These are phyloP conservation scores for Clathrus columnatus DNA, from an alignment of 768 basidiomycete species.

Conservation along the genomic window DNA sequence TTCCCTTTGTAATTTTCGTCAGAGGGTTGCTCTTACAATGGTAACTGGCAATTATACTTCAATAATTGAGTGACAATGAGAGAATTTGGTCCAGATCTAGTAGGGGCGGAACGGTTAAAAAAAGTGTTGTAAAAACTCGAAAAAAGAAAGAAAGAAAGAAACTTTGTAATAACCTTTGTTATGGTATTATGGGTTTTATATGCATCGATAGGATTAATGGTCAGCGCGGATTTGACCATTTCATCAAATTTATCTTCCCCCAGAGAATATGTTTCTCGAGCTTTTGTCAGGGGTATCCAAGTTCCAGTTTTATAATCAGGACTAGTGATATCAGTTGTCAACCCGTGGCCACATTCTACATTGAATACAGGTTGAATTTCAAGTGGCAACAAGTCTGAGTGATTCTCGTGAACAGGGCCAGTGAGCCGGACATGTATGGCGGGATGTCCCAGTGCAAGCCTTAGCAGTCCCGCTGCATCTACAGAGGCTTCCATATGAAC, in stretches of 20 bases:
- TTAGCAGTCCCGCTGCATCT: conserved; percentile 41
- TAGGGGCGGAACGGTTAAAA: too few species aligned
- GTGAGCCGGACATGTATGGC: conserved; percentile 54
- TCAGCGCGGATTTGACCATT: conserved; percentile 52
- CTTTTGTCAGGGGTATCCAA: conserved; percentile 51
- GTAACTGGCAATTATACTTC: not conserved
- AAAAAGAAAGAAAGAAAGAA: not conserved
- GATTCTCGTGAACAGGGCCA: conserved; percentile 21
- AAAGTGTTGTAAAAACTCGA: too few species aligned
- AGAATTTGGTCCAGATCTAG: conserved; percentile 69
- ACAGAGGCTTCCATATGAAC: conserved; percentile 71
- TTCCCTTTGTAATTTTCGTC: conserved; percentile 21
- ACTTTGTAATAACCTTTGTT: conserved; percentile 38
- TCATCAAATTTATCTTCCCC: conserved; percentile 60
- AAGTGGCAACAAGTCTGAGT: conserved; percentile 35
- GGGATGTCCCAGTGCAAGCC: conserved; percentile 46
- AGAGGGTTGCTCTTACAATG: conserved; percentile 27
- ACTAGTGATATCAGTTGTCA: conserved; percentile 17
- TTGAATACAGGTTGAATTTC: conserved; percentile 42
- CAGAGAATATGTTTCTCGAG: conserved; percentile 49
- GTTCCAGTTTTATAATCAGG: conserved; percentile 31
- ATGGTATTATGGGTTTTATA: conserved; percentile 67
- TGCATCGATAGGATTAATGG: conserved; percentile 62
- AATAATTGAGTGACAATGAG: conserved; percentile 24
- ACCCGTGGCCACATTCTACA: conserved; percentile 14